Conservation (phyloP, 805 yeast genomes). For the Ogataea thermomethanolica region DNA sequence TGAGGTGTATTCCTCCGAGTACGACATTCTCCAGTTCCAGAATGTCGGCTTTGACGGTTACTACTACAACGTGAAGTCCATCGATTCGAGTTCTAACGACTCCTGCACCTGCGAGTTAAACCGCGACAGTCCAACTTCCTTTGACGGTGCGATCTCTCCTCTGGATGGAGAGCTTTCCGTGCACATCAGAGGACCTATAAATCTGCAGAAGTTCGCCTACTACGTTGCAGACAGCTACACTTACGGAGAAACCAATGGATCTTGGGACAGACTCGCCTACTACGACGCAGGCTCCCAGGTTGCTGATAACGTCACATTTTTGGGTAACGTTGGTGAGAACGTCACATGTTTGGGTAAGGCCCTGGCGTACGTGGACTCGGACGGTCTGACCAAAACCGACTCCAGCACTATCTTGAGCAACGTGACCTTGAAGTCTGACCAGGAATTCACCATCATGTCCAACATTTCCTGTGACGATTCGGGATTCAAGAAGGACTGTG, state of each 20-base stretch:
- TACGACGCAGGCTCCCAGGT: slow-evolving; percentile 48
- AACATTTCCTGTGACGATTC: slow-evolving; percentile 54
- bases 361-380: slow-evolving; percentile 54
- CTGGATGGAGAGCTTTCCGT: slow-evolving; percentile 66
- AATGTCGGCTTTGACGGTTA: slow-evolving; percentile 56
- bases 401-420: slow-evolving; percentile 46
- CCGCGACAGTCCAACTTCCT: slow-evolving; percentile 30
- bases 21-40: slow-evolving; percentile 43
- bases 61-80: slow-evolving; percentile 43
- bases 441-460: slow-evolving; percentile 60
- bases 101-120: slow-evolving; percentile 46
- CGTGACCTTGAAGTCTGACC: slow-evolving; percentile 50
- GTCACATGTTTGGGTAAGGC: slow-evolving; percentile 69
- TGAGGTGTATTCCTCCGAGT: slow-evolving; percentile 28
- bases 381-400: slow-evolving; percentile 50
- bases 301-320: slow-evolving; percentile 62
- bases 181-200: slow-evolving; percentile 75
- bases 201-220: slow-evolving; percentile 56
- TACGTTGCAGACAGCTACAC: slow-evolving; percentile 47
- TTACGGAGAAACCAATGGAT: slow-evolving; percentile 37
- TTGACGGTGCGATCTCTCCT: slow-evolving; percentile 63
- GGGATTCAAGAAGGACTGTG: slow-evolving; percentile 58
- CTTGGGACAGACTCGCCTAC: slow-evolving; percentile 60
- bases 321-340: slow-evolving; percentile 58
- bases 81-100: slow-evolving; percentile 40